Conservation (phyloP, 352 stramenopile species). For the Globisporangium splendens region DNA sequence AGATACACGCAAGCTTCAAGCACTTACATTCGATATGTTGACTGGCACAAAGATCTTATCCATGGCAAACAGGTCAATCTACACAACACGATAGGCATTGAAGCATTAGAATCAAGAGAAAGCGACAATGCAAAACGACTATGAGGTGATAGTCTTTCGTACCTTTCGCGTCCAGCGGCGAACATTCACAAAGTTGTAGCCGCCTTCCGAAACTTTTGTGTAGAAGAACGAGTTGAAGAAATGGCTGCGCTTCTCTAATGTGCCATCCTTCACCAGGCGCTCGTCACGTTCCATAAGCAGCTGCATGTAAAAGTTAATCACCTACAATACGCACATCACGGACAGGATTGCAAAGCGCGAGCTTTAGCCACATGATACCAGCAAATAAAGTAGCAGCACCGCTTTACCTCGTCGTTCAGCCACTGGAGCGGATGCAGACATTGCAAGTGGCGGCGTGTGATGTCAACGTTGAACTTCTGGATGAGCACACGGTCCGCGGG, state of each 20-base stretch:
- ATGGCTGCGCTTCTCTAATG: constrained; percentile 53
- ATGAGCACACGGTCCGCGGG: constrained; percentile 60
- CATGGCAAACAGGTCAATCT: constrained; percentile 89
- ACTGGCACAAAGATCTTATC: constrained; percentile 88
- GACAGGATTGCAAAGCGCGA: not conserved
- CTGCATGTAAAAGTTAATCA: constrained; percentile 89
- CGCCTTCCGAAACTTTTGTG: constrained; percentile 72
- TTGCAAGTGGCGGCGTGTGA: constrained; percentile 70
- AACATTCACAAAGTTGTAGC: constrained; percentile 85
- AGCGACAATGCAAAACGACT: not conserved
- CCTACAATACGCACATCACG: constrained; percentile 16
- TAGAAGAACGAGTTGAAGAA: constrained; percentile 91
- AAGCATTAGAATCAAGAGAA: no score
- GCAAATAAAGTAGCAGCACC: no score
- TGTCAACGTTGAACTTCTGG: constrained; percentile 80
- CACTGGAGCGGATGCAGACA: constrained; percentile 63
- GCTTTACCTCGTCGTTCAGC: constrained; percentile 78
- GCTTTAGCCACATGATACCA: no score
- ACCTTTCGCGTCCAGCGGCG: constrained; percentile 84
- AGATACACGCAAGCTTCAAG: not conserved
- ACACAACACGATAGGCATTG: not conserved
- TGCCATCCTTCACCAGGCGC: constrained; percentile 41
- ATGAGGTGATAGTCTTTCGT: not conserved
- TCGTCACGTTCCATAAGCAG: constrained; percentile 71
- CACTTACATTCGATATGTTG: constrained; percentile 81